Evolutionary conservation across 805 yeast genomes (phyloP), one percentile per base, ranked within the genome.

Genomic region (Metschnikowia lochheadii): DNA sequence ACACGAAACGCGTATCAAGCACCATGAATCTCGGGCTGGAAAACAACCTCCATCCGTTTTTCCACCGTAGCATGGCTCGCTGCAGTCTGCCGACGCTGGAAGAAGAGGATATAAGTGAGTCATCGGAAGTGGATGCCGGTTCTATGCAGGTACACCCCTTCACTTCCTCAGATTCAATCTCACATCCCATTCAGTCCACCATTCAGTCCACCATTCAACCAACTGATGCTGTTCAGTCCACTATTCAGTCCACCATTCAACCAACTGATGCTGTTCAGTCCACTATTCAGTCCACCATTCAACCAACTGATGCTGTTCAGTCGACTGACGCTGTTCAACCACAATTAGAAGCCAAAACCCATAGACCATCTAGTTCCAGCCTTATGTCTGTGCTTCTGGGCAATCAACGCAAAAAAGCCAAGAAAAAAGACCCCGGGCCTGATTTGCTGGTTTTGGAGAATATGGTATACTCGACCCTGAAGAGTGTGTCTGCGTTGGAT

Each of bases 351-450:
- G 5, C 29, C 29, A 26, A 26, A 26, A 26, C 3, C 11, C 8
- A 26, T 8, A 8, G 11, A 26, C 29, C 29, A 8, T 8, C 11
- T 5, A 8, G 29, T 26, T 26, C 29, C 11, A 26, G 48, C 21
- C 51, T 57, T 15, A 54, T 57, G 59, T 45, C 57, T 23, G 51
- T 57, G 7, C 48, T 57, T 49, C 58, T n/a, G 61, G 61, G 8
- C 44, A 50, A 20, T 59, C 55, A 40, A 40, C 50, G 31, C 37
- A 51, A 40, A 39, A 54, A 42, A 21, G 14, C 40, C 31, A 52
- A 41, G 20, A 40, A 39, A 35, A 33, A n/a, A 6, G 15, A 7
- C n/a, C 15, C 40, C 3, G 26, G 1, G 3, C 38, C 31, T 13
- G 45, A 32, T 8, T 32, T 43, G 33, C 32, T 20, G 38, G 56